Evolutionary conservation across 371 early-diverging fungal genomes (phyloP), one percentile per base, ranked within the genome.

Genomic region (Mortierella sp.): DNA sequence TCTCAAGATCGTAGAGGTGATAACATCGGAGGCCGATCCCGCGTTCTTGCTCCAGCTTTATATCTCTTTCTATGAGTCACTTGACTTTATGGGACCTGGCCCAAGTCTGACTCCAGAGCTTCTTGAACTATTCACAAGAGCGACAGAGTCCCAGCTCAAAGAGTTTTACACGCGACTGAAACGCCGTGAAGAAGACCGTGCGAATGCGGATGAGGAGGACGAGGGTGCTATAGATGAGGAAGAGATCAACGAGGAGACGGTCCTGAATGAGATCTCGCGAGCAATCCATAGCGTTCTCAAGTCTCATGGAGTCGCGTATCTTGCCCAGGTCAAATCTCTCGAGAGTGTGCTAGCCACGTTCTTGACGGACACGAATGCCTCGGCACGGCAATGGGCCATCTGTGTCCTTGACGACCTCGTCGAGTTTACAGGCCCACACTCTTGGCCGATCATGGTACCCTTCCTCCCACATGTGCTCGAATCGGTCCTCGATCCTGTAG

Each of bases 361-460:
- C 75, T 75, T 92, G 73, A 72, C 72, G 7, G 90, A 89, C 67
- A 72, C 81, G 31, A 90, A 89, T 14, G 30, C 59, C 17, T 31
- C 32, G 5, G 54, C 66, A 8, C 90, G 93, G 37, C 97, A 95
- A 84, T 95, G 92, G 92, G 94, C 94, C 41, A 79, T 96, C 59
- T 93, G 95, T 69, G 89, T 97, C 12, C 90, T 91, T 69, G 94
- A 94, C 63, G 97, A 97, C 72, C 68, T 97, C 54, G 85, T 96
- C 28, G 94, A 98, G 84, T 95, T 87, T 70, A 85, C 90, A 19
- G 96, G 96, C 0, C 91, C 93, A 3, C 86, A 83, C 17, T 93
- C 96, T 23, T 89, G 82, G 80, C 80, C 83, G 37, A 93, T 93
- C 78, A 86, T 89, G 42, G 84, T 78, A 23, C 87, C 88, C 64